Evolutionary conservation across 2,329 filamentous ascomycete genomes (phyloP).

Genomic region (Lecanicillium sp.): DNA sequence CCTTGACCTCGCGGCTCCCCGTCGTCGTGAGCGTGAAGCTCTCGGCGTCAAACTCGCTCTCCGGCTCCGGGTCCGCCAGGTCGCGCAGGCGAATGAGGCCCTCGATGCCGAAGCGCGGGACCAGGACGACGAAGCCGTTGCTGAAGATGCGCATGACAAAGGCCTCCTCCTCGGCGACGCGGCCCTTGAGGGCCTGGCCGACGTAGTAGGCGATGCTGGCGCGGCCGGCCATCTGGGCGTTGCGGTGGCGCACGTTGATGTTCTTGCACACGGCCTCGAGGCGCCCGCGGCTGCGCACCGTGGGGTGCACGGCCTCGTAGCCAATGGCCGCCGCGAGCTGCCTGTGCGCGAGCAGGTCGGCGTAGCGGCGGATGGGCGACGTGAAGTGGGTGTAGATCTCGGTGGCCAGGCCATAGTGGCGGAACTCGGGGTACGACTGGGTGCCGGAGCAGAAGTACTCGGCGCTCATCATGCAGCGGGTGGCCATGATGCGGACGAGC

Average conservation of each 20-base stretch:
- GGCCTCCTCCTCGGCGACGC: conserved; percentile 73
- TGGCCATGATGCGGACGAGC: conserved; percentile 92
- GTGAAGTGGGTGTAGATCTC: conserved; percentile 99
- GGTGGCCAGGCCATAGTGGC: conserved; percentile 91
- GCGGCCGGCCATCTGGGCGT: conserved; percentile 90
- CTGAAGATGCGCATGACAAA: conserved; percentile 97
- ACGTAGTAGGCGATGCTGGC: conserved; percentile 98
- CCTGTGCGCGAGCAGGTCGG: conserved; percentile 89
- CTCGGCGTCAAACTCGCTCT: conserved; percentile 78
- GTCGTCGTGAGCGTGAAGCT: conserved; percentile 66
- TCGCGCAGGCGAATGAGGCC: conserved; percentile 82
- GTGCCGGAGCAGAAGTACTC: conserved; percentile 97
- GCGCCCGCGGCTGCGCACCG: conserved; percentile 72
- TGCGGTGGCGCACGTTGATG: conserved; percentile 95
- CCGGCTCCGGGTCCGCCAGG: conserved; percentile 69
- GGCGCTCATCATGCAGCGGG: conserved; percentile 97
- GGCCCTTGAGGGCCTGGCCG: conserved; percentile 83
- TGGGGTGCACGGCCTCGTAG: conserved; percentile 80
- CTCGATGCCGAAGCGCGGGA: conserved; percentile 93
- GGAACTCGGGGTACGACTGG: conserved; percentile 88
- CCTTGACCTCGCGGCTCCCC: conserved; percentile 48
- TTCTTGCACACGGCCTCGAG: conserved; percentile 95
- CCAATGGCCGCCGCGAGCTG: conserved; percentile 94
- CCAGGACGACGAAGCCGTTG: conserved; percentile 95
- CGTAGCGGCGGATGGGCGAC: conserved; percentile 92